phyloP scores from a whole-genome alignment of 306 rosid genomes.

The Luffa aegyptiaca region DNA sequence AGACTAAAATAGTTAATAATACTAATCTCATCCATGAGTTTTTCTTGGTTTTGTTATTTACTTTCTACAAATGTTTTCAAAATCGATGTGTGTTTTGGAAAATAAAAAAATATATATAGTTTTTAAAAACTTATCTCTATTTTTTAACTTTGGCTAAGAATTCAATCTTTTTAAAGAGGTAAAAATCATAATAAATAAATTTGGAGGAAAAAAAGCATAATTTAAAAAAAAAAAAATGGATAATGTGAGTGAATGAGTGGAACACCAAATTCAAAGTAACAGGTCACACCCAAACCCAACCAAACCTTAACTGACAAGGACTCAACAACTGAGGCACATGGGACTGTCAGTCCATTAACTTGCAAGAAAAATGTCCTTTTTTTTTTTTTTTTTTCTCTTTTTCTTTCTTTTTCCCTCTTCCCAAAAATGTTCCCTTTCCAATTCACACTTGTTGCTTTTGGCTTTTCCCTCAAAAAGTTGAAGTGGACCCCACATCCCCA shows the following conservation, averaged over 20 bases:
- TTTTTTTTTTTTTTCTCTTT: rapidly evolving
- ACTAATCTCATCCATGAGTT: no score
- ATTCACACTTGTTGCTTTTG: neutral
- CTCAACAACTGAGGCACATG: neutral
- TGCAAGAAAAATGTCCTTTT: neutral
- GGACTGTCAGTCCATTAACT: neutral
- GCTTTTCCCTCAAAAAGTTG: neutral
- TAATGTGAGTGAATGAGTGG: neutral
- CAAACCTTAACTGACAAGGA: neutral
- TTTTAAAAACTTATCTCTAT: no score
- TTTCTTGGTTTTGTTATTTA: no score
- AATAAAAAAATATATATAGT: no score
- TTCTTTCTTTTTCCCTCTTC: neutral
- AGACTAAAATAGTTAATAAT: no score
- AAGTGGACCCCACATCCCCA: neutral
- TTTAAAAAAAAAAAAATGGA: neutral
- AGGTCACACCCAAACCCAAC: neutral
- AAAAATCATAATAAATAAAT: no score
- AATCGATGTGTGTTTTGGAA: no score
- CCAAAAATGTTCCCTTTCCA: neutral
- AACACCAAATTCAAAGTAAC: neutral
- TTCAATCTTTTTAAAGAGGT: no score
- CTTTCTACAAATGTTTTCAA: no score
- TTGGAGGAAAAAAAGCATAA: no score
- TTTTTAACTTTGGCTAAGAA: no score